Evolutionary conservation across 805 yeast species (phyloP).

Genomic region (Phaffomyces opuntiae): DNA sequence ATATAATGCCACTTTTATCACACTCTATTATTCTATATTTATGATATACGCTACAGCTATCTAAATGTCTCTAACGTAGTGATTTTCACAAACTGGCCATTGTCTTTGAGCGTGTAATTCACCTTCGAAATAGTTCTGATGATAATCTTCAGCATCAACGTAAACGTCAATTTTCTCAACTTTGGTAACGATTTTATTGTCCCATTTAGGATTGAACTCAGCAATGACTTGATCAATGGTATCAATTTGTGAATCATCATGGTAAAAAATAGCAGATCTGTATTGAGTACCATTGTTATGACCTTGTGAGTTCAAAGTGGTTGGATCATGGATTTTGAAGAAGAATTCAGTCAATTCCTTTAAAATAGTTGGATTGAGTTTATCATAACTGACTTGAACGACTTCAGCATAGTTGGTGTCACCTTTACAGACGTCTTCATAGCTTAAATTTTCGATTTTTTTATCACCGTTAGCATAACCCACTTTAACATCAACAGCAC

Average conservation of each 20-base stretch:
- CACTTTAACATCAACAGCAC: conserved; percentile 69
- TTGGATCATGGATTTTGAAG: conserved; percentile 92
- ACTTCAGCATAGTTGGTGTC: conserved; percentile 76
- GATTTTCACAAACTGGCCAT: conserved; percentile 90
- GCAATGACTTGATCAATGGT: conserved; percentile 40
- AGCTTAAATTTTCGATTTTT: conserved; percentile 40
- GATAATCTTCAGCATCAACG: conserved; percentile 93
- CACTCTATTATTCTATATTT: too few species aligned
- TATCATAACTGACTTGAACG: conserved; percentile 71
- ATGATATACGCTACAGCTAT: not conserved
- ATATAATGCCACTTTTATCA: too few species aligned
- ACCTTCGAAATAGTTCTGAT: conserved; percentile 62
- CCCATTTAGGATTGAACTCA: conserved; percentile 64
- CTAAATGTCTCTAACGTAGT: conserved; percentile 54
- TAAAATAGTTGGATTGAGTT: conserved; percentile 49
- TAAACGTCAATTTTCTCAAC: conserved; percentile 63
- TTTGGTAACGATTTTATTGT: conserved; percentile 57
- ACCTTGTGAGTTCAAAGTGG: conserved; percentile 77
- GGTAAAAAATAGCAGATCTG: conserved; percentile 73
- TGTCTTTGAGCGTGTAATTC: conserved; percentile 52
- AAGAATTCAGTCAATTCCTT: conserved; percentile 71
- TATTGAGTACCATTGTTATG: conserved; percentile 87
- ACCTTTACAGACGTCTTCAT: conserved; percentile 70
- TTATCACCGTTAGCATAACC: conserved; percentile 81
- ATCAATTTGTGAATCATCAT: conserved; percentile 37